Evolutionary conservation across 495 filamentous ascomycete genomes (phyloP).

Genomic region (Copromyces sp.): DNA sequence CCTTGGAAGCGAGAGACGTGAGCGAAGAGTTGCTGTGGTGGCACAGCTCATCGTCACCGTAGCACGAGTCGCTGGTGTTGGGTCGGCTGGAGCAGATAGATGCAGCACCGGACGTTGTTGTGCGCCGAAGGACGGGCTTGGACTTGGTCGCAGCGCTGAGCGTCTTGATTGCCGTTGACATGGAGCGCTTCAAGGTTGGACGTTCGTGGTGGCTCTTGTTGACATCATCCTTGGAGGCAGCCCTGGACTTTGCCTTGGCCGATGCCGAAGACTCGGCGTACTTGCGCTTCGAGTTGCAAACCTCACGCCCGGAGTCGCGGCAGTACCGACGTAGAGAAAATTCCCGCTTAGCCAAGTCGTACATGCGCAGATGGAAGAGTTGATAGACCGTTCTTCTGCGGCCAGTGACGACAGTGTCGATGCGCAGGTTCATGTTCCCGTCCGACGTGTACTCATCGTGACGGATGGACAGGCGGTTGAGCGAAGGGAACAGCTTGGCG

Average conservation of each 20-base stretch:
- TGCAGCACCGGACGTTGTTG: constrained; percentile 32
- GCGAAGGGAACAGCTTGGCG: constrained; percentile 76
- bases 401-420: constrained; percentile 64
- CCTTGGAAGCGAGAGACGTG: constrained; percentile 20
- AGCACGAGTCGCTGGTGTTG: constrained; percentile 30
- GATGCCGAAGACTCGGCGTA: constrained; percentile 40
- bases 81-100: constrained; percentile 34
- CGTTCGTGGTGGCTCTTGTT: constrained; percentile 7
- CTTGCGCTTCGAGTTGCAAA: constrained; percentile 76
- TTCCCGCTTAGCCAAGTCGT: constrained; percentile 75
- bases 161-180: constrained; percentile 63
- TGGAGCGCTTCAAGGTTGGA: constrained; percentile 53
- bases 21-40: constrained; percentile 27
- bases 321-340: constrained; percentile 90
- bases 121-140: constrained; percentile 44
- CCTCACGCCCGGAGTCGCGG: constrained; percentile 84
- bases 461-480: constrained; percentile 66
- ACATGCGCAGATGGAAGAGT: constrained; percentile 92
- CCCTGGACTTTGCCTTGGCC: constrained; percentile 10
- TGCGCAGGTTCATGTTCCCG: constrained; percentile 93
- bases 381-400: constrained; percentile 58
- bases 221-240: constrained; percentile 1
- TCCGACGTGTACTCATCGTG: constrained; percentile 89
- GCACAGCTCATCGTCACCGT: constrained; percentile 40
- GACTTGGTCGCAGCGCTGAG: constrained; percentile 35